These are phyloP conservation scores for Colletotrichum plurivorum DNA, from an alignment of 2,329 filamentous ascomycete genomes.

Conservation along the genomic window DNA sequence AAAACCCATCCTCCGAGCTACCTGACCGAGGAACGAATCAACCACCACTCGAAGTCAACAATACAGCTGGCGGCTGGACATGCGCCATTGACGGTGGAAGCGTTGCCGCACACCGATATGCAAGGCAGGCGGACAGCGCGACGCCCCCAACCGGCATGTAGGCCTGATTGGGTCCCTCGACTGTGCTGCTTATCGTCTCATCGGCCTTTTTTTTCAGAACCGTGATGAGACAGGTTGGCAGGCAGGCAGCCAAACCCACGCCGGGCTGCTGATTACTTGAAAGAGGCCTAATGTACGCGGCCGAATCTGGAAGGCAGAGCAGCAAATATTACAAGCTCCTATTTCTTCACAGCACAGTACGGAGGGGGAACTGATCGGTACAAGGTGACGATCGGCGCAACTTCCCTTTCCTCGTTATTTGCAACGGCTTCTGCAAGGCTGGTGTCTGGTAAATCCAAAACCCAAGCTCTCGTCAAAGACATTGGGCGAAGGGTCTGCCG, in stretches of 20 bases:
- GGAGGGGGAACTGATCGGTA: background rate
- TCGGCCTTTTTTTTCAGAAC: background rate
- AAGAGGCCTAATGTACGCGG: background rate
- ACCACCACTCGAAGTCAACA: too few relatives aligned
- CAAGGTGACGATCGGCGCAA: constrained; percentile 1
- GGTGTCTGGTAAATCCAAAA: constrained; percentile 12
- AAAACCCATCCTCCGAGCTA: too few relatives aligned
- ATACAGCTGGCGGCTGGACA: background rate
- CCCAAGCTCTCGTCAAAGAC: constrained; percentile 9
- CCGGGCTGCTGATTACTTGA: background rate
- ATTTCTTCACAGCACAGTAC: background rate
- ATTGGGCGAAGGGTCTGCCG: constrained; percentile 6
- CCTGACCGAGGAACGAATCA: too few relatives aligned
- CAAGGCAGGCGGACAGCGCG: background rate
- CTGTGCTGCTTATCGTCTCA: background rate
- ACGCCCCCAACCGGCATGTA: background rate
- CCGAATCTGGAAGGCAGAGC: constrained; percentile 1
- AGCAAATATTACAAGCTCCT: background rate
- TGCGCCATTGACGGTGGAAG: background rate
- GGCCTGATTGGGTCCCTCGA: constrained; percentile 1
- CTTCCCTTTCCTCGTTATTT: background rate
- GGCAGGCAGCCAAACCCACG: background rate
- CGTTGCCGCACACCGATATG: background rate
- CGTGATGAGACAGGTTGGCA: too few relatives aligned
- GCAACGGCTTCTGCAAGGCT: constrained; percentile 33